Evolutionary conservation across 305 asterid species (phyloP), one percentile per base, ranked within the genome.

Genomic region (Fraxinus baroniana): DNA sequence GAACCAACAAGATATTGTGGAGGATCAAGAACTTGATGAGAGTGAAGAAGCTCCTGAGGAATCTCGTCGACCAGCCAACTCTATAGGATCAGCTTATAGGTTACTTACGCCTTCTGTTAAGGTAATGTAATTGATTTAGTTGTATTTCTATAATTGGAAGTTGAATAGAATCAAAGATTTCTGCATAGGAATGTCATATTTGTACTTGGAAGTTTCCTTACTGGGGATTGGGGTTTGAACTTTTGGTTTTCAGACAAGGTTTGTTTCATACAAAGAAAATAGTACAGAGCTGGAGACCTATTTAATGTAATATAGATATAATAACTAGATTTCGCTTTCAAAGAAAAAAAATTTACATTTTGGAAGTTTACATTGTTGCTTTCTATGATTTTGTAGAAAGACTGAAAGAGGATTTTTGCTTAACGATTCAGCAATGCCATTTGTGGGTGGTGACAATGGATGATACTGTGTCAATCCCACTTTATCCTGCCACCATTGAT

Each of bases 31-130:
- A 76, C 90, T 83, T 87, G 98, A 94, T 77, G 93, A 15, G 74
- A 94, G 97, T 87, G 99, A 94, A 89, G 97, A 94, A 86, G 93
- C 97, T 86, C 68, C 85, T 5, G 95, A 92, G 85, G 97, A 93
- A 33, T 88, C 95, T 89, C 97, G 92, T 78, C 78, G 17, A 78
- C 92, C 99, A 57, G 99, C 95, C 77, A 97, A 89, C 88, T 94
- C 98, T 7, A 86, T 94, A 12, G 93, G 81, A 82, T 85, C 92
- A 22, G 98, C 99, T 70, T 94, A 97, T 83, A 89, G 94, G 84
- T 86, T 97, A 82, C 97, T 94, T 76, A 97, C 98, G 9, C 98
- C 98, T 46, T 97, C 99, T 77, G 97, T 94, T 75, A 97, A 97
- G 98, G 99, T 96, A 93, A 30, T 81, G 74, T 66, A 3, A 36